Evolutionary conservation across 192 early-diverging fungal species (phyloP).

Genomic region (Backusella parvicylindrica): DNA sequence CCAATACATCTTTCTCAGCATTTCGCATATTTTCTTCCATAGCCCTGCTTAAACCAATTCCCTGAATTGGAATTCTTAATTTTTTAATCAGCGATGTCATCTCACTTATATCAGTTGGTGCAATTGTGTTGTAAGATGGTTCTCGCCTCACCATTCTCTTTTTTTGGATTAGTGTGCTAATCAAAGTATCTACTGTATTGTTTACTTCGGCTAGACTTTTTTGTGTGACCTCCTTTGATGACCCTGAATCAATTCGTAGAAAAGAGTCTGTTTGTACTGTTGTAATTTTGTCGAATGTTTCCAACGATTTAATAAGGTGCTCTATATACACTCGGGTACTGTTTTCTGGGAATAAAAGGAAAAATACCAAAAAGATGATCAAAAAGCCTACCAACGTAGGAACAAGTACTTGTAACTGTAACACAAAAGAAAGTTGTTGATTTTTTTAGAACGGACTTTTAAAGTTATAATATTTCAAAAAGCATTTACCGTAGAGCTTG

Average conservation of each 20-base stretch:
- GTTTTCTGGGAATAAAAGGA: constrained; percentile 25
- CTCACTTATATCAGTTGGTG: constrained; percentile 23
- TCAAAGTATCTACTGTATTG: constrained; percentile 9
- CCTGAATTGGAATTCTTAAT: constrained; percentile 26
- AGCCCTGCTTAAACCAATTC: constrained; percentile 16
- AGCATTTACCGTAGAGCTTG: constrained; percentile 10
- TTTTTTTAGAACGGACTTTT: neutral
- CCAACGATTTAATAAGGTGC: constrained; percentile 11
- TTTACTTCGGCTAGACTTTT: constrained; percentile 1
- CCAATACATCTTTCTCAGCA: neutral
- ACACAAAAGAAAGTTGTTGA: neutral
- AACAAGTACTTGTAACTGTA: constrained; percentile 11
- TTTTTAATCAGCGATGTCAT: constrained; percentile 24
- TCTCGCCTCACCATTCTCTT: constrained; percentile 28
- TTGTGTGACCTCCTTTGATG: neutral
- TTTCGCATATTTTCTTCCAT: constrained; percentile 30
- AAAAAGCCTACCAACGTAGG: constrained; percentile 15
- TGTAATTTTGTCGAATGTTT: constrained; percentile 14
- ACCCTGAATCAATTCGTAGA: neutral
- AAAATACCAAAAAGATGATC: constrained; percentile 7
- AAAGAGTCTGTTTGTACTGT: constrained; percentile 1
- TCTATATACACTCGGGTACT: constrained; percentile 17
- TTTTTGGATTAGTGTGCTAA: constrained; percentile 11
- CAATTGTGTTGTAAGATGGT: constrained; percentile 15
- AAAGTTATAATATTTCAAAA: neutral